phyloP scores from a whole-genome alignment of 2,329 filamentous ascomycete species.

The Trichophyton mentagrophytes region DNA sequence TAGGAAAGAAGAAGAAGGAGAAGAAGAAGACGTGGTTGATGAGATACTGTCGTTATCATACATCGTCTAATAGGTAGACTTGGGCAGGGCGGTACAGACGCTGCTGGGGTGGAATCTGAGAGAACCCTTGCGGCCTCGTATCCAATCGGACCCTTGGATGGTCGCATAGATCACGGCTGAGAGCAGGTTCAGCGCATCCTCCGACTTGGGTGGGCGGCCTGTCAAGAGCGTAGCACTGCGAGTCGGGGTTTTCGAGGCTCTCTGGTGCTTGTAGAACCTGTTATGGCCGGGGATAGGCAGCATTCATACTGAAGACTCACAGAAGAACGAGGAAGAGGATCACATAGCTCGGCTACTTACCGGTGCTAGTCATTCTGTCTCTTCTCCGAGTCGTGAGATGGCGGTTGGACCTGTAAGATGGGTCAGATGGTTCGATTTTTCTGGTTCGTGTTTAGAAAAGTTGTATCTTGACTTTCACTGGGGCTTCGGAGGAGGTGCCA shows the following conservation, averaged over 20 bases:
- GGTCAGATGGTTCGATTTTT: not conserved
- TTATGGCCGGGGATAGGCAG: not conserved
- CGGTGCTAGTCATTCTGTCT: not conserved
- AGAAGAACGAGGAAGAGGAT: not conserved
- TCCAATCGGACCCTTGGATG: not conserved
- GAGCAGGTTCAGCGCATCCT: not conserved
- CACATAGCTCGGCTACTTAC: not conserved
- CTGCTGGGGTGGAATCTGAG: not conserved
- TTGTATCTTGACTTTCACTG: not conserved
- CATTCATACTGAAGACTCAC: not conserved
- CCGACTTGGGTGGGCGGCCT: not conserved
- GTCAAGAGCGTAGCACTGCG: not conserved
- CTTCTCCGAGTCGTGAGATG: not conserved
- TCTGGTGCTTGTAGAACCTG: not conserved
- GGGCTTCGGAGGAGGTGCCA: constrained; percentile 22
- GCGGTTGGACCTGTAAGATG: not conserved
- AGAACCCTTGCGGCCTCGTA: not conserved
- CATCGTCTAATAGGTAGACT: not conserved
- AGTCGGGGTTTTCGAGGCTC: not conserved
- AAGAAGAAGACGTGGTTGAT: not conserved
- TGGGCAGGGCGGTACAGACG: not conserved
- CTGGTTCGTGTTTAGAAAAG: not conserved
- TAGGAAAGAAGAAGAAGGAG: not conserved
- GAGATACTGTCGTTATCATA: not conserved
- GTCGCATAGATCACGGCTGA: not conserved